phyloP scores from a whole-genome alignment of 2,329 filamentous ascomycete species.

The Penicillium sp. region DNA sequence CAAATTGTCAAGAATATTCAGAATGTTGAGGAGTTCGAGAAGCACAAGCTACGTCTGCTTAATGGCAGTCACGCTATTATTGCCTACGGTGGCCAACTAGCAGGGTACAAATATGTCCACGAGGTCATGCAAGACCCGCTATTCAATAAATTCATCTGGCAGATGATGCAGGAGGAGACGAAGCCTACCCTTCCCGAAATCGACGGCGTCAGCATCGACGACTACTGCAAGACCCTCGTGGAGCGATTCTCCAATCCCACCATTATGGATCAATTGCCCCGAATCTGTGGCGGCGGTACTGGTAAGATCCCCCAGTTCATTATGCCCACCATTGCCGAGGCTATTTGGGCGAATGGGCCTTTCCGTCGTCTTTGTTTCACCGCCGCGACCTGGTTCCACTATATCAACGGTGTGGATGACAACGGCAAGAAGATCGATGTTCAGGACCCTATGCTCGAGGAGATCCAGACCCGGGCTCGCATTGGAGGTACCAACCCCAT shows the following conservation, averaged over 20 bases:
- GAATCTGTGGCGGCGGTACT: slow-evolving; percentile 52
- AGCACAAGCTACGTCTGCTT: slow-evolving; percentile 57
- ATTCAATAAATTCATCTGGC: slow-evolving; percentile 51
- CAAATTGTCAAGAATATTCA: slow-evolving; percentile 54
- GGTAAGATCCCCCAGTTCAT: slow-evolving; percentile 54
- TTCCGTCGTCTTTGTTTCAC: slow-evolving; percentile 52
- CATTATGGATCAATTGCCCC: slow-evolving; percentile 56
- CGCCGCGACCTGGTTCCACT: slow-evolving; percentile 53
- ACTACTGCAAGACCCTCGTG: slow-evolving; percentile 55
- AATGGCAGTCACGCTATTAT: slow-evolving; percentile 56
- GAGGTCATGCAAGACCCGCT: slow-evolving; percentile 53
- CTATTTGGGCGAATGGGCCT: slow-evolving; percentile 48
- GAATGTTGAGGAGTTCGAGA: slow-evolving; percentile 56
- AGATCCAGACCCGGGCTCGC: slow-evolving; percentile 49
- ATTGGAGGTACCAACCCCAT: slow-evolving; percentile 45
- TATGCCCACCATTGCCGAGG: slow-evolving; percentile 40
- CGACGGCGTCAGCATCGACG: slow-evolving; percentile 51
- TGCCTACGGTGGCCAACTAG: slow-evolving; percentile 53
- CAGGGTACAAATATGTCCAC: slow-evolving; percentile 56
- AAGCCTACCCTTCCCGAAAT: slow-evolving; percentile 55
- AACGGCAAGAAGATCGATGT: slow-evolving; percentile 41
- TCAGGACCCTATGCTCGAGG: slow-evolving; percentile 52
- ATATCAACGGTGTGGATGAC: slow-evolving; percentile 53
- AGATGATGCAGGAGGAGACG: slow-evolving; percentile 58
- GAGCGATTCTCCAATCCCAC: slow-evolving; percentile 58